These are phyloP conservation scores for Candida glucosophila DNA, from an alignment of 1,139 yeast genomes.

Conservation along the genomic window DNA sequence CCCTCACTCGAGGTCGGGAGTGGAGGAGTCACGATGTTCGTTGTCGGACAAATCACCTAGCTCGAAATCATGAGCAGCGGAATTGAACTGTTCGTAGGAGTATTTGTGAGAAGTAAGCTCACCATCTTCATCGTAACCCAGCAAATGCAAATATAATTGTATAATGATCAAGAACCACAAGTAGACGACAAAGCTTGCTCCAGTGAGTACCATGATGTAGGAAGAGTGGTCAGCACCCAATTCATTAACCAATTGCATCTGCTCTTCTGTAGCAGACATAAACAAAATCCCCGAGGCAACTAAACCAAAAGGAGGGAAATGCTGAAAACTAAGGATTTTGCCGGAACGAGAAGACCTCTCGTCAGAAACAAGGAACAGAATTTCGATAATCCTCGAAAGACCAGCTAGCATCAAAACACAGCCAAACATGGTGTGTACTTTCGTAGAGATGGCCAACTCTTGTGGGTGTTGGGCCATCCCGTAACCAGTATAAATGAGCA, in stretches of 20 bases:
- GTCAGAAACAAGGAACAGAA: conserved; percentile 59
- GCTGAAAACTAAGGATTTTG: conserved; percentile 63
- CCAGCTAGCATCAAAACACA: conserved; percentile 75
- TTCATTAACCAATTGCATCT: conserved; percentile 58
- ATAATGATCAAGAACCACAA: conserved; percentile 56
- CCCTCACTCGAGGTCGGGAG: no score
- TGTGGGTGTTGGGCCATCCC: conserved; percentile 90
- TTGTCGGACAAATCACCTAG: conserved; percentile 23
- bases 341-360: conserved; percentile 38
- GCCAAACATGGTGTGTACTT: conserved; percentile 84
- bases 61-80: conserved; percentile 24
- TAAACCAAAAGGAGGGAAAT: conserved; percentile 72
- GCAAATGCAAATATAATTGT: conserved; percentile 48
- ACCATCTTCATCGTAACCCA: conserved; percentile 38
- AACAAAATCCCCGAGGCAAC: conserved; percentile 72
- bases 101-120: conserved; percentile 10
- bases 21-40: conserved; percentile 10
- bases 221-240: conserved; percentile 81
- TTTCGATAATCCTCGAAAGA: conserved; percentile 62
- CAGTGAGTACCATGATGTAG: conserved; percentile 62
- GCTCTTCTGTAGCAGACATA: conserved; percentile 92
- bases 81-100: conserved; percentile 7
- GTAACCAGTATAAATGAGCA: conserved; percentile 83
- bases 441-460: conserved; percentile 63
- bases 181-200: conserved; percentile 67